Base-by-base conservation (phyloP, 108 stramenopile genomes). In the Poteriospumella lacustris region DNA sequence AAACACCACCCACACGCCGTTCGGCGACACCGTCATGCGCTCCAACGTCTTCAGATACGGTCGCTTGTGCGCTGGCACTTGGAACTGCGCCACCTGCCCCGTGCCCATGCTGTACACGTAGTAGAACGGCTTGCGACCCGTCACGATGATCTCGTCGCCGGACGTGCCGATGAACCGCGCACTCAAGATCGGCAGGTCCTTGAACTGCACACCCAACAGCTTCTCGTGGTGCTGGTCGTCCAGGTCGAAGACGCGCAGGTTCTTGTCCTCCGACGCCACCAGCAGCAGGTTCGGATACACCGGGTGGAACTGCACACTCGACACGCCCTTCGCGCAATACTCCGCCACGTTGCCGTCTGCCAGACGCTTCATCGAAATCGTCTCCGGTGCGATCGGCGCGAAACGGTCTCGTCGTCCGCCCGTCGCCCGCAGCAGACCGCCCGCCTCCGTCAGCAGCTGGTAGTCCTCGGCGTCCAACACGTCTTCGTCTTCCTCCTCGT, bases 161-260 rank as follows among this genome's bases (percentile, higher is more conserved):
- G 90, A 84, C 59, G 83, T 78, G 12, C 87, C 91, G 42, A 91
- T 64, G 78, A 96, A 96, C 28, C 85, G 85, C 0, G 97, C 97
- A 56, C 82, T 85, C 52, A 86, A 89, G 68, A 97, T 93, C 1
- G 97, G 95, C 56, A 97, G 60, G 68, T 94, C 89, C 1, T 90
- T 90, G 56, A 96, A 92, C 62, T 92, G 89, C 68, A 96, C 89
- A 15, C 94, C 93, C 73, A 93, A 92, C 72, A 95, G 80, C 82
- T 95, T 96, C 43, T 85, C 76, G 76, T 92, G 91, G 31, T 82
- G 80, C 39, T 88, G 80, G 41, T 87, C 92, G 68, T 91, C 90
- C 12, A 95, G 84, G 68, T 89, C 82, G 79, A 95, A 97, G 80
- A 97, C 93, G 24, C 95, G 86, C 36, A 98, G 75, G 12, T 88